Base-by-base conservation (phyloP, 2,329 filamentous ascomycete species). In the Coniochaeta sp. region DNA sequence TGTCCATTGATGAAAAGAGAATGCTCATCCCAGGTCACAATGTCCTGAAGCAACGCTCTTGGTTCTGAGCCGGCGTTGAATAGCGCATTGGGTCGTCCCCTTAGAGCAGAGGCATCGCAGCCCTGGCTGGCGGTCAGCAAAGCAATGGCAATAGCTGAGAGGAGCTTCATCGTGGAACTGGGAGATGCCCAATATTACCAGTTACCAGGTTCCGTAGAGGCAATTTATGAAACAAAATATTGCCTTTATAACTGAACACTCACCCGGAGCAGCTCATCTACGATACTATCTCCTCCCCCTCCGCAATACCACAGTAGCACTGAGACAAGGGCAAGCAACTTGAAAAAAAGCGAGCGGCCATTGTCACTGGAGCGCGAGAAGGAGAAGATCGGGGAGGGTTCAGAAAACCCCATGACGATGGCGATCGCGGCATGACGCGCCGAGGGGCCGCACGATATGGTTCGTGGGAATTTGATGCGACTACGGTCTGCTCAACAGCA, bases 1-100 rank as follows among this genome's bases (percentile, higher is more conserved):
- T 90, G 82, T n/a, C 87, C 86, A 64, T 82, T 77, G 60, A 90
- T 79, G 65, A 86, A 85, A 6, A 90, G 73, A 2, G 86, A 88
- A 64, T 88, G 77, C 61, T 86, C 78, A 67, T 89, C 87, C 84
- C 85, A 89, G 50, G 85, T 89, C 19, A 87, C 81, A 24, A 34
- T 34, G 14, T 56, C 52, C n/a, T 56, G 52, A 6, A 56, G 52
- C 17, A 56, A 26, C 9, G 52, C 28, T 19, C 52, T 56, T 19
- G 52, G 28, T 56, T 14, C 17, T 12, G 52, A 14, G 14, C 26
- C 28, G 7, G 52, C 11, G 28, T 24, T 33, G 3, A 56, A 31
- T 6, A 31, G 28, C 28, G 28, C 9, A 31, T 31, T 31, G 9
- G 28, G 28, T 31, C 28, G 28, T 31, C 28, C 28, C 28, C 28